Percentiles rank a stretch among this genome's conserved stretches.
Evolutionary conservation across 768 basidiomycete genomes (phyloP).

Genomic region (Rhizopogon vesiculosus): DNA sequence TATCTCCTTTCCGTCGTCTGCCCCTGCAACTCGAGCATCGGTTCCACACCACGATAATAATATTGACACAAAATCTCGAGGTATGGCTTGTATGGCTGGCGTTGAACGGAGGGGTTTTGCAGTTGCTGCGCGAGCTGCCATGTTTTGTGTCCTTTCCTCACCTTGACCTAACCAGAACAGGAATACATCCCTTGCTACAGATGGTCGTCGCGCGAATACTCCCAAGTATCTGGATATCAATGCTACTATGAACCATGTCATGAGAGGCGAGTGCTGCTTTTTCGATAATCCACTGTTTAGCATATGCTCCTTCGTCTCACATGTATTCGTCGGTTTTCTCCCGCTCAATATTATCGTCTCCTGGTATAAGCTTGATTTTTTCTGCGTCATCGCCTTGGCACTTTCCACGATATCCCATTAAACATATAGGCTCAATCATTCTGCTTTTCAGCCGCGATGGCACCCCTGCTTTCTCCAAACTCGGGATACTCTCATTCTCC

Average conservation of each 20-base stretch:
- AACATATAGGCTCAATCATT: neutral
- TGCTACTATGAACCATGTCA: slow-evolving; percentile 3
- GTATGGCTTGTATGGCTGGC: slow-evolving; percentile 29
- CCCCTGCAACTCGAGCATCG: no score
- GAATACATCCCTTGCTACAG: no score
- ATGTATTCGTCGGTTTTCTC: neutral
- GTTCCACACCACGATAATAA: no score
- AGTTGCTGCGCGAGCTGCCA: no score
- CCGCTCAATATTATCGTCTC: neutral
- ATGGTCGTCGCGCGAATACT: no score
- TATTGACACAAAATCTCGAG: no score
- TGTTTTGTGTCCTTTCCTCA: no score
- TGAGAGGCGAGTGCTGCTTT: slow-evolving; percentile 24
- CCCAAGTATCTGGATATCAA: no score
- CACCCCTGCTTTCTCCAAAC: slow-evolving; percentile 31
- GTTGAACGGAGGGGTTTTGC: slow-evolving; percentile 50
- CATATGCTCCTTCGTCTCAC: neutral
- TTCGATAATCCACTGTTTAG: neutral
- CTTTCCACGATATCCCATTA: neutral
- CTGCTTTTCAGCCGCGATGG: slow-evolving; percentile 17
- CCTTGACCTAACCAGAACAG: no score
- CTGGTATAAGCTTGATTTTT: no score
- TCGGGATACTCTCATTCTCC: slow-evolving; percentile 28
- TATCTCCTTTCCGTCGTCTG: no score
- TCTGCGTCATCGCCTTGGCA: neutral